Base-by-base conservation (phyloP, 1,284 basidiomycete species). In the Lentinula novae-zelandiae region DNA sequence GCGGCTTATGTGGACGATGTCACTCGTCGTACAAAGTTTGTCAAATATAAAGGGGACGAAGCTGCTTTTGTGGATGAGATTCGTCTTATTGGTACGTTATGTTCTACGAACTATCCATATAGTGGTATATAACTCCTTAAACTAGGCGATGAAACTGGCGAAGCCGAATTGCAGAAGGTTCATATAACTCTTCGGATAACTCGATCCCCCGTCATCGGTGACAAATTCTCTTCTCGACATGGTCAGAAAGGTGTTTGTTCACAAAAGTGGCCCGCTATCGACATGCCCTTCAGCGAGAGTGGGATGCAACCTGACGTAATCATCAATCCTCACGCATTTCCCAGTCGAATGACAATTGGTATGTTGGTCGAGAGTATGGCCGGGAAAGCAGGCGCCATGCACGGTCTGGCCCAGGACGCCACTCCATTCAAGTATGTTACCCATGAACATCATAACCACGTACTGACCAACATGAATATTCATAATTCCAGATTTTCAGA, bases 321-420 rank as follows among this genome's bases (percentile, higher is more conserved):
- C 74, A 99, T 99, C 81, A 99, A 99, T 76, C 97, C 97, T 38
- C 97, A 99, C 74, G 97, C 97, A 20, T 99, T 99, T 83, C 97
- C 97, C 1, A 94, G 90, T 79, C 94, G 97, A 68, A 99, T 99
- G 97, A 99, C 97, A 6, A 99, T 99, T 69, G 97, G 97, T 62
- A 99, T 99, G 97, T 88, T 99, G 71, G 95, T 99, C 64, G 97
- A 99, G 82, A 96, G 93, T 75, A 90, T 99, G 86, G 97, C 97
- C 1, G 97, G 96, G 46, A 99, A 99, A 75, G 92, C 96, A 1
- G 97, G 97, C 63, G 93, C 96, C 2, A 93, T 99, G 90, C 97
- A 99, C 70, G 97, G 97, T 49, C 82, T 99, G 42, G 94, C 96
- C 4, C 97, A 99, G 74, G 97, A 99, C 76, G 96, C 94, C 13